Evolutionary conservation across 2,329 filamentous ascomycete genomes (phyloP), one percentile per base, ranked within the genome.

Genomic region (Fusarium sp.): DNA sequence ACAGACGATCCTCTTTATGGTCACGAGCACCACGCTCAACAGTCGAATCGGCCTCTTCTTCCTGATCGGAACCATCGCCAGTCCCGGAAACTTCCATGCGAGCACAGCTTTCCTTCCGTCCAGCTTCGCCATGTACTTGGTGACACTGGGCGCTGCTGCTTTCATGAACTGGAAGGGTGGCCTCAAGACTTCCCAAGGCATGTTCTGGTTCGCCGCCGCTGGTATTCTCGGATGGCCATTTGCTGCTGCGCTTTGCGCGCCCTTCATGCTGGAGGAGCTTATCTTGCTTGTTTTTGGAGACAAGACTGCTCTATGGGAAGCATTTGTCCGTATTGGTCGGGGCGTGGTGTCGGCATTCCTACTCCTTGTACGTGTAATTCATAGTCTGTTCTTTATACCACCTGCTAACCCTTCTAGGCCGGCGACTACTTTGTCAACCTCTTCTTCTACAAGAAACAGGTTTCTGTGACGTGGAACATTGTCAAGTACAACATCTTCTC

Each of bases 101-200:
- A 93, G 93, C 58, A 87, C 92, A 2, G 89, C 95, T 7, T 97
- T 92, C 75, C 83, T 99, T 7, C 96, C 96, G 0, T 97, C 94
- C 10, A 97, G 92, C 78, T 99, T 99, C 75, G 92, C 96, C 75
- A 99, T 99, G 96, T 97, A 96, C 77, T 92, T 90, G 62, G 90
- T 88, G 15, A 96, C 96, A 85, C 83, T 98, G 9, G 96, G 94
- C 13, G 88, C 94, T 56, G 87, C 94, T 2, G 89, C 93, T 1
- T 99, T 98, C 78, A 91, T 99, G 87, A 92, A 97, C 79, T 96
- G 92, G 90, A 87, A 87, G 37, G 90, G 90, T 20, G 92, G 93
- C 0, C 82, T 94, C 45, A 92, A 90, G 77, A 97, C 93, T 0
- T 90, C 92, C 0, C 85, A 88, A 75, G 96, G 93, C 37, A 93